phyloP scores from a whole-genome alignment of 805 yeast species.

The Candida nonsorbophila region DNA sequence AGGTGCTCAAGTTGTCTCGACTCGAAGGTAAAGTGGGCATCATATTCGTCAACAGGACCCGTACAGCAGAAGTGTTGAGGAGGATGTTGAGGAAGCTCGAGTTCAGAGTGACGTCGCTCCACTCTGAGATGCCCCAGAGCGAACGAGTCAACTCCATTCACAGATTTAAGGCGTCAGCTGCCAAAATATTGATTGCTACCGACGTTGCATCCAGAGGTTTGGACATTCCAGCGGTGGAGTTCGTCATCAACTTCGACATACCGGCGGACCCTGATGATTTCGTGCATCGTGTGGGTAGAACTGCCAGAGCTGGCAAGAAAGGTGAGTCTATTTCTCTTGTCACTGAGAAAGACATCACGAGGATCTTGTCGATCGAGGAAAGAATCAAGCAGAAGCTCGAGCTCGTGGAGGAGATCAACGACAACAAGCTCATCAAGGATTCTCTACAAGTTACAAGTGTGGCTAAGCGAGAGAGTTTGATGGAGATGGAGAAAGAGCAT shows the following conservation, averaged over 20 bases:
- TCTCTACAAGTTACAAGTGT: slow-evolving; percentile 65
- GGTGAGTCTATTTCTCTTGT: slow-evolving; percentile 84
- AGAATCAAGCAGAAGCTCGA: slow-evolving; percentile 77
- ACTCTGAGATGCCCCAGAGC: slow-evolving; percentile 89
- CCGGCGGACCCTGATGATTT: slow-evolving; percentile 97
- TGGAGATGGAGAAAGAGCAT: slow-evolving; percentile 90
- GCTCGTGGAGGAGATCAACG: slow-evolving; percentile 65
- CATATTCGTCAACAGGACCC: slow-evolving; percentile 86
- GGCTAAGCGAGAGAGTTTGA: slow-evolving; percentile 84
- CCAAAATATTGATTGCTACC: slow-evolving; percentile 87
- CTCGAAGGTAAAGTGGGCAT: slow-evolving; percentile 68
- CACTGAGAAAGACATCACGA: slow-evolving; percentile 76
- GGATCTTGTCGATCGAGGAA: slow-evolving; percentile 82
- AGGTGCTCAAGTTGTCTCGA: slow-evolving; percentile 56
- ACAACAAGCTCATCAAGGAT: slow-evolving; percentile 69
- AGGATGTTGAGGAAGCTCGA: slow-evolving; percentile 71
- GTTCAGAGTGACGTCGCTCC: slow-evolving; percentile 81
- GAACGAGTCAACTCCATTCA: slow-evolving; percentile 91
- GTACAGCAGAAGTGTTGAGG: slow-evolving; percentile 82
- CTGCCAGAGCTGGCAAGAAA: slow-evolving; percentile 93
- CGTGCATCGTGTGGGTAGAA: slow-evolving; percentile 96
- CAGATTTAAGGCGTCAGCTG: slow-evolving; percentile 91
- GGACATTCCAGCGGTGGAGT: slow-evolving; percentile 88
- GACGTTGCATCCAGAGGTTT: slow-evolving; percentile 97
- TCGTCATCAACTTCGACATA: slow-evolving; percentile 86